Base-by-base conservation (phyloP, 2,329 filamentous ascomycete genomes). In the Arthrinium phaeospermum region DNA sequence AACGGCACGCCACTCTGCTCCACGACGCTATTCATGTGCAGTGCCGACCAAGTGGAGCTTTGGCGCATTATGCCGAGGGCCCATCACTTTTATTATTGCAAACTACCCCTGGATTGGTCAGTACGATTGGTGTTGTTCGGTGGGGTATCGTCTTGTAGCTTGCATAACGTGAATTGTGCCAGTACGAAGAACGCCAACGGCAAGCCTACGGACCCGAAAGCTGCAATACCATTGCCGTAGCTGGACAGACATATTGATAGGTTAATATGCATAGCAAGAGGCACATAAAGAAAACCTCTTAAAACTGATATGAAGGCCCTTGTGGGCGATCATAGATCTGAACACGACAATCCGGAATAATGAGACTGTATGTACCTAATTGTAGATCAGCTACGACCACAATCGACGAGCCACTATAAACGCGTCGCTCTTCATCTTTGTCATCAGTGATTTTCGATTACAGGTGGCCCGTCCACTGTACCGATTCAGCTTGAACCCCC, bases 31-130 rank as follows among this genome's bases (percentile, higher is more conserved):
- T 53, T 53, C 16, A 57, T 57, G 51, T 37, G 30, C 53, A 61
- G 22, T 61, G 30, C 53, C 53, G 53, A 61, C 53, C 34, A 61
- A 61, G 53, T 61, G 53, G 53, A 34, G 53, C 34, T 7, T n/a
- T 61, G 53, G 53, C 53, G 53, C 53, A 61, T 61, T 61, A 37
- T 61, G 53, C 53, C 19, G 53, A 61, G 30, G 53, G 53, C 30
- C 53, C 19, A 37, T 61, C 53, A 30, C 46, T 49, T 49, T 49
- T 22, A 49, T 49, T 14, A 49, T 49, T n/a, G 46, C 7, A 49
- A 49, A 22, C 2, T n/a, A 49, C 46, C 46, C 46, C 46, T 49
- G 46, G 46, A 49, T 49, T 30, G 27, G 27, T 2, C 27, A 30
- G 27, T 30, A 30, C 27, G 27, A 30, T 30, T 22, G 10, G n/a